Conservation (phyloP, 2,329 filamentous ascomycete species). For the Penicillium sp. region DNA sequence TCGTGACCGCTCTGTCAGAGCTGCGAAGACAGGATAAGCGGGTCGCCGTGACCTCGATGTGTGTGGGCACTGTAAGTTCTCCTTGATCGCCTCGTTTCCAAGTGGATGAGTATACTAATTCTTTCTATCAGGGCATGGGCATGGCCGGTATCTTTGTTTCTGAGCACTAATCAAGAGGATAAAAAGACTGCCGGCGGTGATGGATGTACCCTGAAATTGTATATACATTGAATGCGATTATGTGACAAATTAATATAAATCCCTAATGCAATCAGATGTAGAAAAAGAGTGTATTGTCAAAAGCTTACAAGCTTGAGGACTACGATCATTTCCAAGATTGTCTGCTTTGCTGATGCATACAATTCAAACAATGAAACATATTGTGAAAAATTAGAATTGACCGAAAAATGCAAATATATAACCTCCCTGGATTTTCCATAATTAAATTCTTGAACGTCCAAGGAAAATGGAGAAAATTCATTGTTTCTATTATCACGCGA, state of each 20-base stretch:
- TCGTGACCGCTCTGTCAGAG: slow-evolving; percentile 84
- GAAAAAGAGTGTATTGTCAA: no score
- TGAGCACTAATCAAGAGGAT: slow-evolving; percentile 57
- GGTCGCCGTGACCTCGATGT: slow-evolving; percentile 89
- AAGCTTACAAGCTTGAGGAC: no score
- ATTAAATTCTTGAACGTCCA: no score
- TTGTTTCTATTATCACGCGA: no score
- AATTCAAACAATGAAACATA: no score
- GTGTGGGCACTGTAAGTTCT: slow-evolving; percentile 75
- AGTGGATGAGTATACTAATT: slow-evolving; percentile 3
- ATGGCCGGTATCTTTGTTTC: slow-evolving; percentile 94
- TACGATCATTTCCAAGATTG: no score
- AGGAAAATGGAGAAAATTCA: no score
- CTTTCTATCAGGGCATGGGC: slow-evolving; percentile 52
- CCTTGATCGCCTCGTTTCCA: background rate
- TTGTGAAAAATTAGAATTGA: no score
- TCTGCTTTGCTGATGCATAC: no score
- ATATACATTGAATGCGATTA: background rate
- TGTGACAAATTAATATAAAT: background rate
- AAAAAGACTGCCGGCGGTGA: background rate
- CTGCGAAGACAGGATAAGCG: slow-evolving; percentile 74
- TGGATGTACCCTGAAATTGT: background rate
- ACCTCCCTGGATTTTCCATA: no score
- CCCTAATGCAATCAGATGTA: no score
- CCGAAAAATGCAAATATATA: no score